Evolutionary conservation across 805 yeast species (phyloP), one percentile per base, ranked within the genome.

Genomic region (Saccharomyces kudriavzevii): DNA sequence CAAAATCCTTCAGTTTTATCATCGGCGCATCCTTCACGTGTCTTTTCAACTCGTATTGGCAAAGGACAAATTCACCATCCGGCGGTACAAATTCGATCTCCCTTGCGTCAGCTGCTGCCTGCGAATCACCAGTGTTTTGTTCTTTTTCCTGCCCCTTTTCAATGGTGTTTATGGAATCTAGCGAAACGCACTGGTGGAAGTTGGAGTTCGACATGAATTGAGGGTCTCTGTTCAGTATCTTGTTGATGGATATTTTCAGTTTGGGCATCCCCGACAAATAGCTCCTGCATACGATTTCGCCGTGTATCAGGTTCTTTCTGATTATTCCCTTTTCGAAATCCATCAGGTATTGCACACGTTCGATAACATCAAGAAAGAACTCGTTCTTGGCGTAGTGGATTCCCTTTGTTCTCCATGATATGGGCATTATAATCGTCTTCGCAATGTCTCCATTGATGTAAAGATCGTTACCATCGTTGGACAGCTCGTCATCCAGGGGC

Each of bases 381-480:
- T 91, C 97, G 70, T 91, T 91, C 66, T 89, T 90, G 60, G 85
- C 82, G 70, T 91, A 91, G 58, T 79, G 80, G 25, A 91, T 88
- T 10, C 97, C 97, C 58, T 87, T 94, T 45, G 92, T 87, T 68
- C 98, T 81, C 97, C 97, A 91, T 25, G 92, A 84, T 3, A 91
- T 82, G 11, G 87, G 80, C 62, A 82, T 85, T 10, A 90, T 85
- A 17, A 90, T 80, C 0, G 95, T 84, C 58, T 90, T 79, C 2
- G 90, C 78, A 14, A 92, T 83, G 45, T 89, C 79, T 31, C 88
- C 80, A 63, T 87, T 87, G 56, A 85, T 75, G 60, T 78, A 82
- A 6, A 60, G 62, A 43, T 60, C 63, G n/a, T 56, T 56, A 24
- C 61, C 63, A 26, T 62, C 61, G 6, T 52, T 49, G 5, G 25